These are phyloP conservation scores for Gossypium davidsonii DNA, from an alignment of 441 rosid species.

Conservation along the genomic window DNA sequence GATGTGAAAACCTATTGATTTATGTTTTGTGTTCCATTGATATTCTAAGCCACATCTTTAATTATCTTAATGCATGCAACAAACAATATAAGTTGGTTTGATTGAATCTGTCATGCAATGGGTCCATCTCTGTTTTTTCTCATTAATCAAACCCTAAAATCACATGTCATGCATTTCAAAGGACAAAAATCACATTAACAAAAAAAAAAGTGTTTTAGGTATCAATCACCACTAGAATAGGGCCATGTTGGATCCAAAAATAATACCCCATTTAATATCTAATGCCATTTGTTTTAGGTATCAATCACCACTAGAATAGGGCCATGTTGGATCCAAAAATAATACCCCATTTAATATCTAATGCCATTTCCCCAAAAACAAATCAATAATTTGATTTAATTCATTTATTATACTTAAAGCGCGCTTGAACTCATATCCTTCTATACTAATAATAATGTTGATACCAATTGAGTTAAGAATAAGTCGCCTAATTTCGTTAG, in stretches of 20 bases:
- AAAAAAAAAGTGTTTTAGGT: not conserved
- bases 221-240: not conserved
- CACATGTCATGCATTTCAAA: conserved; percentile 8
- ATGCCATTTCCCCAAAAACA: not conserved
- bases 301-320: not conserved
- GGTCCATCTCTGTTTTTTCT: not conserved
- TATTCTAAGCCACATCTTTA: too few species aligned
- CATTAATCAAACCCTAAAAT: not conserved
- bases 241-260: not conserved
- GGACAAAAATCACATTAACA: not conserved
- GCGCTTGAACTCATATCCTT: too few species aligned
- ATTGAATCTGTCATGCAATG: not conserved
- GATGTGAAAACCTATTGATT: not conserved
- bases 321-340: not conserved
- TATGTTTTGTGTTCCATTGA: too few species aligned
- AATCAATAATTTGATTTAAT: not conserved
- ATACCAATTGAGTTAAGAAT: too few species aligned
- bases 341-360: not conserved
- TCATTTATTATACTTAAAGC: too few species aligned
- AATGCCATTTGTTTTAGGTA: not conserved
- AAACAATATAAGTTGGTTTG: not conserved
- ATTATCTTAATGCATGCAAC: not conserved
- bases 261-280: not conserved
- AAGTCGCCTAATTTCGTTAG: too few species aligned
- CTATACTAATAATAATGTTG: too few species aligned